Evolutionary conservation across 2,329 filamentous ascomycete species (phyloP).

Genomic region (Triangularia setosa): DNA sequence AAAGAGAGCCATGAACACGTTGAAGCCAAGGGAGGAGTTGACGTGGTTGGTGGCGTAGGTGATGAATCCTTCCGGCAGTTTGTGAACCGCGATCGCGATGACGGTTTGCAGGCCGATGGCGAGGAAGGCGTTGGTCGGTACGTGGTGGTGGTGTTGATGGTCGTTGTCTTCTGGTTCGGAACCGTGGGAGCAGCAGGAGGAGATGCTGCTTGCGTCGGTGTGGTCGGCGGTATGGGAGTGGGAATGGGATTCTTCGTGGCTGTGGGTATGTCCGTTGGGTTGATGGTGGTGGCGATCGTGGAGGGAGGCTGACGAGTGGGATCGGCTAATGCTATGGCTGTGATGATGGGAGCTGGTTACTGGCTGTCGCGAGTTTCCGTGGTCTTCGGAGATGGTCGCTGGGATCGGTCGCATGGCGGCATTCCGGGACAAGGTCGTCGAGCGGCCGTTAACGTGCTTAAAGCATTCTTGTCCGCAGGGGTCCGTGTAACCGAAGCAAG

Average conservation of each 20-base stretch:
- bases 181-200: constrained; percentile 18
- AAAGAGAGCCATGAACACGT: constrained; percentile 91
- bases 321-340: constrained; percentile 35
- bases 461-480: constrained; percentile 64
- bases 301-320: constrained; percentile 36
- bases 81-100: constrained; percentile 91
- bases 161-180: constrained; percentile 42
- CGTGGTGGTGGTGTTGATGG: constrained; percentile 81
- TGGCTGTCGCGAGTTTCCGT: constrained; percentile 27
- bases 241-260: constrained; percentile 8
- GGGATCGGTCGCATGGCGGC: constrained; percentile 34
- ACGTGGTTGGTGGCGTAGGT: constrained; percentile 98
- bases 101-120: constrained; percentile 95
- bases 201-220: constrained; percentile 16
- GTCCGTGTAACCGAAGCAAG: constrained; percentile 62
- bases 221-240: constrained; percentile 17
- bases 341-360: constrained; percentile 34
- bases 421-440: constrained; percentile 34
- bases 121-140: constrained; percentile 88
- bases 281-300: constrained; percentile 23
- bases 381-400: constrained; percentile 29
- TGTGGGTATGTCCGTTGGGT: constrained; percentile 11
- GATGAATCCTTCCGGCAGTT: constrained; percentile 82
- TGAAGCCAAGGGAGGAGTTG: constrained; percentile 80
- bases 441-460: constrained; percentile 48